These are phyloP conservation scores for Diaporthe humulicola DNA, from an alignment of 2,329 filamentous ascomycete species.

Conservation along the genomic window DNA sequence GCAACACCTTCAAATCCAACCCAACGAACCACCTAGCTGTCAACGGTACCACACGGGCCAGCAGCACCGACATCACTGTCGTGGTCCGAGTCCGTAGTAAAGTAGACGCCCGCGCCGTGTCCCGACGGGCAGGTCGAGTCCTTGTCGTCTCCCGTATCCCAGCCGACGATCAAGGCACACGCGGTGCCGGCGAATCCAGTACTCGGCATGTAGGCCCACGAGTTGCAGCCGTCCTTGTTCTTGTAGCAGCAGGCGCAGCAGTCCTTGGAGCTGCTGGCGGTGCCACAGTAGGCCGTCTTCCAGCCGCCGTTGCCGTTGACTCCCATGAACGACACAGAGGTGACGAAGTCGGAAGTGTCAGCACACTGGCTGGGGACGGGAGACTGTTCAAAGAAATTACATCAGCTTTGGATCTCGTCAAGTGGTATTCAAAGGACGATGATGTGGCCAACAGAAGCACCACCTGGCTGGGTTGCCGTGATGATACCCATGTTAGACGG, in stretches of 20 bases:
- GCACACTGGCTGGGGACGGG: slow-evolving; percentile 26
- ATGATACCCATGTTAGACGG: background rate
- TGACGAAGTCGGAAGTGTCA: slow-evolving; percentile 31
- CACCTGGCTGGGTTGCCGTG: slow-evolving; percentile 5
- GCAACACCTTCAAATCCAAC: background rate
- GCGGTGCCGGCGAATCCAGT: slow-evolving; percentile 28
- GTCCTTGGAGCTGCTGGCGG: slow-evolving; percentile 9
- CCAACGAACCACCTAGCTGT: background rate
- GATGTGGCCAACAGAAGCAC: background rate
- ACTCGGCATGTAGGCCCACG: slow-evolving; percentile 33
- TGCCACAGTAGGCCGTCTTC: slow-evolving; percentile 20
- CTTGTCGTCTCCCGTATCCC: slow-evolving; percentile 17
- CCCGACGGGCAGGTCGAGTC: slow-evolving; percentile 34
- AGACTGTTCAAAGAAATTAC: background rate
- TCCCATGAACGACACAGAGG: slow-evolving; percentile 33
- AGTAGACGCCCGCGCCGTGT: slow-evolving; percentile 22
- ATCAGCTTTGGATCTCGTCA: too few species aligned
- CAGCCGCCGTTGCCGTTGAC: slow-evolving; percentile 31
- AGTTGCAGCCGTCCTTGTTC: slow-evolving; percentile 32
- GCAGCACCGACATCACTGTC: slow-evolving; percentile 30
- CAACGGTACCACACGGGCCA: slow-evolving; percentile 33
- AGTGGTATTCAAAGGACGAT: background rate
- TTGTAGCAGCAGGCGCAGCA: slow-evolving; percentile 36
- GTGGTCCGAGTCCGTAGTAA: slow-evolving; percentile 8
- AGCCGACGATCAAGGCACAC: slow-evolving; percentile 36